Conservation (phyloP, 164 flowering plant species). For the Kalanchoe fedtschenkoi region DNA sequence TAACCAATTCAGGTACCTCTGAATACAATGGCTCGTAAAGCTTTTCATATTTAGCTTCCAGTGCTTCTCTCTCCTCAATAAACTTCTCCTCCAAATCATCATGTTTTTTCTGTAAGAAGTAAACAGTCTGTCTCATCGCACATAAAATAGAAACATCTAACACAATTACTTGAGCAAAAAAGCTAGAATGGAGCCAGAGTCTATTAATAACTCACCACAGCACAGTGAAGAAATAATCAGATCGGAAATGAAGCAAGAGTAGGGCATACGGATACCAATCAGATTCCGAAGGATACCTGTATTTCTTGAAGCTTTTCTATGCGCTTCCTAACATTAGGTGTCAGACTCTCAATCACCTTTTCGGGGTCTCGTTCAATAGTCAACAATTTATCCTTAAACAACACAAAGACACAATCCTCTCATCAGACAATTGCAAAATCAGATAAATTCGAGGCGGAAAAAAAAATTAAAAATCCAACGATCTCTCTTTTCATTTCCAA, state of each 20-base stretch:
- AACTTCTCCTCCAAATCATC: slow-evolving; percentile 38
- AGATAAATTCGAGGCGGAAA: too few relatives aligned
- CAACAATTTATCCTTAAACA: slow-evolving; percentile 54
- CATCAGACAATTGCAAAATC: background rate
- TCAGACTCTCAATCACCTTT: slow-evolving; percentile 42
- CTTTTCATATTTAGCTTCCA: slow-evolving; percentile 40
- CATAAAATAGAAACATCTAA: background rate
- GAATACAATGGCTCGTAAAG: slow-evolving; percentile 31
- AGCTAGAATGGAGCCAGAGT: background rate
- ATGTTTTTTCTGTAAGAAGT: slow-evolving; percentile 22
- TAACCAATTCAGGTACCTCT: slow-evolving; percentile 15
- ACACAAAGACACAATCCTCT: background rate
- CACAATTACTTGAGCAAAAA: background rate
- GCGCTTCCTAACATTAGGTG: slow-evolving; percentile 54
- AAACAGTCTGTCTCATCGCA: background rate
- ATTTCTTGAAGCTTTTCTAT: slow-evolving; percentile 61
- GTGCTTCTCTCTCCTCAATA: slow-evolving; percentile 37
- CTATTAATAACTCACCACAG: background rate
- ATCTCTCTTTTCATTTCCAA: background rate
- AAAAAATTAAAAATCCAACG: too few relatives aligned
- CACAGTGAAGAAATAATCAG: background rate
- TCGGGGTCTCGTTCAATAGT: slow-evolving; percentile 48
- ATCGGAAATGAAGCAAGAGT: background rate
- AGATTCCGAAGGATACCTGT: slow-evolving; percentile 28
- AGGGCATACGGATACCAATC: background rate